A percentile compares a stretch with the other conserved stretches of the same genome.
phyloP scores from a whole-genome alignment of 495 filamentous ascomycete species.

The Penicillium angulare region DNA sequence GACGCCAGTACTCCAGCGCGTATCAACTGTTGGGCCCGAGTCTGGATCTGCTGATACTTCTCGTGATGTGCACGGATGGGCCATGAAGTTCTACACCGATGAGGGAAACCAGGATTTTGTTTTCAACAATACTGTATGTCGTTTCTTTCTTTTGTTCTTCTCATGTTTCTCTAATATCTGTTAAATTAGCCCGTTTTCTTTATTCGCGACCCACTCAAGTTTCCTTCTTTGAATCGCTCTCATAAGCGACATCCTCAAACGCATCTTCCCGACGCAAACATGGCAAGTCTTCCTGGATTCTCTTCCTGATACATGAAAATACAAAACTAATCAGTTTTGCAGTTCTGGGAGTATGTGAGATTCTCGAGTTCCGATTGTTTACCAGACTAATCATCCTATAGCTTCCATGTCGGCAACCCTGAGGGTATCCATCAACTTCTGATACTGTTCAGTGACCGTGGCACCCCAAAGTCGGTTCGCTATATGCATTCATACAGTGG shows the following conservation, averaged over 20 bases:
- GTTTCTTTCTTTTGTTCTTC: neutral
- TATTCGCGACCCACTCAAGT: conserved; percentile 55
- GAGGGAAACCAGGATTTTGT: conserved; percentile 71
- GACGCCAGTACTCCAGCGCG: conserved; percentile 56
- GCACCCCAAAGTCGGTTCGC: conserved; percentile 58
- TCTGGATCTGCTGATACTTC: conserved; percentile 63
- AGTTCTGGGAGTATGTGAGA: conserved; percentile 59
- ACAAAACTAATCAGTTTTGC: neutral
- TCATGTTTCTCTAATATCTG: too few species aligned
- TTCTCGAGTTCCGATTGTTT: too few species aligned
- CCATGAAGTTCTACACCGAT: conserved; percentile 74
- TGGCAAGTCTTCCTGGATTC: conserved; percentile 27
- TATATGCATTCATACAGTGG: conserved; percentile 64
- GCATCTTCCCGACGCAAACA: conserved; percentile 49
- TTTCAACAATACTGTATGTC: conserved; percentile 31
- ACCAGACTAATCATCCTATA: conserved; percentile 27
- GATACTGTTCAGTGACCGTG: conserved; percentile 64
- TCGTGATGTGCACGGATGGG: conserved; percentile 65
- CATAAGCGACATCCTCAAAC: conserved; percentile 51
- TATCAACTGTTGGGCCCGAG: conserved; percentile 66
- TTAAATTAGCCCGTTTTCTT: conserved; percentile 53
- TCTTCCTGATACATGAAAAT: neutral
- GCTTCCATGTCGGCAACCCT: conserved; percentile 59
- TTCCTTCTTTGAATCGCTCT: conserved; percentile 52
- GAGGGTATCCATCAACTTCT: conserved; percentile 64